phyloP scores from a whole-genome alignment of 2,329 filamentous ascomycete genomes.

The Erysiphe pulchra region DNA sequence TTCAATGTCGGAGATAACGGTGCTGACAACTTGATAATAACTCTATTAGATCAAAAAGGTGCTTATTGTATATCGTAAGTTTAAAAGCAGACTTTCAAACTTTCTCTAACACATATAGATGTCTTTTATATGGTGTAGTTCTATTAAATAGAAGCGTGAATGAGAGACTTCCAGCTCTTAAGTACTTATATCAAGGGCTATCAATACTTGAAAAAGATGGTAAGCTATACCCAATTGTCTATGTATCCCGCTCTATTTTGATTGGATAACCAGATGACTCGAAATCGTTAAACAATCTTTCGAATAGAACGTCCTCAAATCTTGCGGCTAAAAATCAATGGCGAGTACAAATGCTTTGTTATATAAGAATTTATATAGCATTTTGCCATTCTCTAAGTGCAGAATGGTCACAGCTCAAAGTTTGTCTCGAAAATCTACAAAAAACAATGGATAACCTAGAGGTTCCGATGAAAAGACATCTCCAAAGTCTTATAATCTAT shows the following conservation, averaged over 20 bases:
- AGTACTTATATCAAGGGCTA: slow-evolving; percentile 30
- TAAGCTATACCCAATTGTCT: neutral
- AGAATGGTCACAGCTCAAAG: slow-evolving; percentile 11
- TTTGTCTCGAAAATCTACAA: slow-evolving; percentile 7
- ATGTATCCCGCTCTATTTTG: neutral
- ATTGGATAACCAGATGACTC: neutral
- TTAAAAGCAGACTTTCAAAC: neutral
- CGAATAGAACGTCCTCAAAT: slow-evolving; percentile 11
- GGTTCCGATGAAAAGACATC: slow-evolving; percentile 6
- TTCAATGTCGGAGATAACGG: slow-evolving; percentile 21
- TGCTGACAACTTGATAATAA: slow-evolving; percentile 30
- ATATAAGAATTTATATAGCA: slow-evolving; percentile 11
- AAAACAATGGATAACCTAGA: slow-evolving; percentile 6
- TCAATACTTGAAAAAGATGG: slow-evolving; percentile 14
- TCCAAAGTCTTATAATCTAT: slow-evolving; percentile 22
- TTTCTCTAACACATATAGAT: slow-evolving; percentile 4
- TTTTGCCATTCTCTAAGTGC: slow-evolving; percentile 10
- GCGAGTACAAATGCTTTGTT: slow-evolving; percentile 12
- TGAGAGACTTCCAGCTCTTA: slow-evolving; percentile 19
- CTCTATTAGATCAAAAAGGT: slow-evolving; percentile 33
- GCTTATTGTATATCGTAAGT: slow-evolving; percentile 16
- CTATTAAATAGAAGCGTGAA: slow-evolving; percentile 25
- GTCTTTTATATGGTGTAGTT: slow-evolving; percentile 10
- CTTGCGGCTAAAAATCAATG: slow-evolving; percentile 8
- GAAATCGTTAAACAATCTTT: neutral